Base-by-base conservation (phyloP, 2,329 filamentous ascomycete species). In the Diaporthe helianthi region DNA sequence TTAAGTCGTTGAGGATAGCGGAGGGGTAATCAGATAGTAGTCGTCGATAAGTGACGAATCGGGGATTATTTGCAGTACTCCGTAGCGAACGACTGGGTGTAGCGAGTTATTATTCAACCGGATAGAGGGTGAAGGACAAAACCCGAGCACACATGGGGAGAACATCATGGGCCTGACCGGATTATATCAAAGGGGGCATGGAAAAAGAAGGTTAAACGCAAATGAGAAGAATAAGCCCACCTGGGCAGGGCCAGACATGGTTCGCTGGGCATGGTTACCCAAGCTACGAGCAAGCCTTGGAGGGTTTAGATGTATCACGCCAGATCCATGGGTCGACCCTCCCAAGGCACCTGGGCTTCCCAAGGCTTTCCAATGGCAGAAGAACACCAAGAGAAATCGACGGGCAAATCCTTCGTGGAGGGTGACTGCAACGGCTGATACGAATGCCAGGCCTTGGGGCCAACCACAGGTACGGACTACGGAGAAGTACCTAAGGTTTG, bases 401-500 rank as follows among this genome's bases (percentile, higher is more conserved):
- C 58, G 26, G 41, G 41, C 41, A 47, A 9, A 22, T 44, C 19
- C 26, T 13, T 33, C 38, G 10, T 36, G 58, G 26, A 61, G 58
- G 58, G 58, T 61, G 58, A 47, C 58, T 61, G 58, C 58, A 47
- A 61, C 58, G 58, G 47, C 58, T 61, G 58, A 61, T 61, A 61
- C 58, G 58, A 47, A 47, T 61, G 58, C 58, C 58, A 33, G 12
- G 58, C 41, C 58, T 47, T 47, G 58, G 58, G 58, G 26, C 41
- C 58, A 47, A 61, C 24, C 41, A 47, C 22, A 29, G 58, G 41
- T 61, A n/a, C n/a, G n/a, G n/a, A n/a, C n/a, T n/a, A n/a, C n/a
- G n/a, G n/a, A n/a, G n/a, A n/a, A n/a, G n/a, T n/a, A 61, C 58
- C 58, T 12, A 61, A 61, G 58, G 41, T 47, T 47, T 61, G 58